Percentiles rank a stretch among this genome's conserved stretches.
Conservation (phyloP, 2,329 filamentous ascomycete genomes). For the Epichloe sibirici region DNA sequence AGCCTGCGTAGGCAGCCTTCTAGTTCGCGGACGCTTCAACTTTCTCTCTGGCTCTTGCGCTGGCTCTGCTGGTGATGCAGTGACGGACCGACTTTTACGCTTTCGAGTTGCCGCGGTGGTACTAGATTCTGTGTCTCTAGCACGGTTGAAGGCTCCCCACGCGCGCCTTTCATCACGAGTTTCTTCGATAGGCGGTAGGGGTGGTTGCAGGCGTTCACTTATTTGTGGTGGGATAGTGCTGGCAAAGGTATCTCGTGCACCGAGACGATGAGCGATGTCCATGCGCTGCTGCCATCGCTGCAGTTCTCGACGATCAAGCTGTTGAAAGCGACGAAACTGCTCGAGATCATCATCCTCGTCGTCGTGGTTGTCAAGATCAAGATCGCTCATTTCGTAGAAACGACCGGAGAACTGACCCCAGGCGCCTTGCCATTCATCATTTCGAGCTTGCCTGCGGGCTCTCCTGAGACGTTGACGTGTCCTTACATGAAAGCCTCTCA, state of each 20-base stretch:
- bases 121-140: slow-evolving; percentile 51
- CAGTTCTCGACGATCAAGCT: slow-evolving; percentile 45
- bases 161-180: slow-evolving; percentile 70
- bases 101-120: slow-evolving; percentile 46
- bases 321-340: slow-evolving; percentile 40
- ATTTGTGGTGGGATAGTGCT: slow-evolving; percentile 45
- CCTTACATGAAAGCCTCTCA: slow-evolving; percentile 29
- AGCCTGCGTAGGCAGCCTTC: slow-evolving; percentile 42
- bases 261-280: slow-evolving; percentile 68
- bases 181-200: slow-evolving; percentile 47
- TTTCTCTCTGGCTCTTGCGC: slow-evolving; percentile 65
- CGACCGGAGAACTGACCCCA: slow-evolving; percentile 55
- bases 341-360: slow-evolving; percentile 61
- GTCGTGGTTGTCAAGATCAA: slow-evolving; percentile 29
- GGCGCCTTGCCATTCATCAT: slow-evolving; percentile 76
- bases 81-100: slow-evolving; percentile 59
- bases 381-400: slow-evolving; percentile 44
- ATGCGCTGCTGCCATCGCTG: slow-evolving; percentile 76
- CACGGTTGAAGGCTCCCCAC: slow-evolving; percentile 85
- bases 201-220: slow-evolving; percentile 48
- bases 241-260: slow-evolving; percentile 60
- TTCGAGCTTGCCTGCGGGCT: slow-evolving; percentile 52
- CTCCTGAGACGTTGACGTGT: slow-evolving; percentile 46
- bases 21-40: slow-evolving; percentile 75
- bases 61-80: slow-evolving; percentile 57